phyloP scores from a whole-genome alignment of 2,329 filamentous ascomycete genomes.

The Scopulariopsis brevicaulis region DNA sequence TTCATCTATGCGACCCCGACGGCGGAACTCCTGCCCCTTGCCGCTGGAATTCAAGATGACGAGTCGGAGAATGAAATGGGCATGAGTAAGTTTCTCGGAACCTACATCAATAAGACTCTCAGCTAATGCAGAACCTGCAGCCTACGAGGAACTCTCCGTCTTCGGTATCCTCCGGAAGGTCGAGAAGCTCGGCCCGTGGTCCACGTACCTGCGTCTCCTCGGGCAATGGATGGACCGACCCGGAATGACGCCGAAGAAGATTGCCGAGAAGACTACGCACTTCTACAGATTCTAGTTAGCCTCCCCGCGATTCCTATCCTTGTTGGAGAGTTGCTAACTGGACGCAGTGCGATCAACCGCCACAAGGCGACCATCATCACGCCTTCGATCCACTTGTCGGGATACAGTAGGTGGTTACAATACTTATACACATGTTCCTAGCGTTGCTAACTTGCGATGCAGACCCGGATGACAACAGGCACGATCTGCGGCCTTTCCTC shows the following conservation, averaged over 20 bases:
- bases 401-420: slow-evolving; percentile 14
- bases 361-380: slow-evolving; percentile 54
- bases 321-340: slow-evolving; percentile 8
- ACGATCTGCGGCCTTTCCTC: slow-evolving; percentile 27
- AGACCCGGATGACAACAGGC: slow-evolving; percentile 25
- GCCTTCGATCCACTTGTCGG: slow-evolving; percentile 36
- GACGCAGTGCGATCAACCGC: slow-evolving; percentile 38
- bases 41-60: slow-evolving; percentile 25
- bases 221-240: slow-evolving; percentile 21
- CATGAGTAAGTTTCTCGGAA: slow-evolving; percentile 11
- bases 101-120: not conserved
- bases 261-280: slow-evolving; percentile 29
- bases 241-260: slow-evolving; percentile 18
- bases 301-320: not conserved
- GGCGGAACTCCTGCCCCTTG: slow-evolving; percentile 35
- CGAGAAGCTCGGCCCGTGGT: slow-evolving; percentile 27
- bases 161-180: slow-evolving; percentile 27
- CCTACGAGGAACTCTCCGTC: slow-evolving; percentile 17
- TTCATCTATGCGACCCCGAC: slow-evolving; percentile 50
- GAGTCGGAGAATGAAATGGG: slow-evolving; percentile 29
- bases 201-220: slow-evolving; percentile 24
- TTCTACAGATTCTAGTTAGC: slow-evolving; percentile 33
- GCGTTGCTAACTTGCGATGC: not conserved
- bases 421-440: not conserved
- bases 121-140: not conserved